phyloP scores from a whole-genome alignment of 1,139 yeast genomes.

The Spathaspora sp. region DNA sequence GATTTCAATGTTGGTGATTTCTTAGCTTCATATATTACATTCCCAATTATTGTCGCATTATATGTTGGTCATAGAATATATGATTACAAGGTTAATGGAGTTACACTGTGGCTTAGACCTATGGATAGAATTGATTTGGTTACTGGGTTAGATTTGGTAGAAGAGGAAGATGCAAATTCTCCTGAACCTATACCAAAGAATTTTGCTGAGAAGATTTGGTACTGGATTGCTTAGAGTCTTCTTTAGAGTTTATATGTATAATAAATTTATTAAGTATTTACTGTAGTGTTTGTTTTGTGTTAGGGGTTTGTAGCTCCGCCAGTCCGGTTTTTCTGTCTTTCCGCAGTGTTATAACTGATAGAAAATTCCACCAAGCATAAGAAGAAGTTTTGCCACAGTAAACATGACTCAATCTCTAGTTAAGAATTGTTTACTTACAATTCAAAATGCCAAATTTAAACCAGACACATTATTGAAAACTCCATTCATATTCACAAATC shows the following conservation, averaged over 20 bases:
- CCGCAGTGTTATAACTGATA: no score
- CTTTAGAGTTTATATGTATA: background rate
- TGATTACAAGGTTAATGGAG: slow-evolving; percentile 28
- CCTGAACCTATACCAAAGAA: slow-evolving; percentile 13
- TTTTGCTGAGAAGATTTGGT: slow-evolving; percentile 20
- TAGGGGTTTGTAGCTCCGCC: no score
- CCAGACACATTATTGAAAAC: slow-evolving; percentile 10
- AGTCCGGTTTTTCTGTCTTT: no score
- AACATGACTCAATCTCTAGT: background rate
- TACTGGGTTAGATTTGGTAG: slow-evolving; percentile 47
- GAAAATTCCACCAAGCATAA: no score
- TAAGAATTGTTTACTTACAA: slow-evolving; percentile 5
- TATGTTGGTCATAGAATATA: slow-evolving; percentile 44
- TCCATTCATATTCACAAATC: slow-evolving; percentile 18
- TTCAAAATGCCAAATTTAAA: slow-evolving; percentile 14
- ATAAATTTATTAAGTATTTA: no score
- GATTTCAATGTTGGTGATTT: slow-evolving; percentile 51
- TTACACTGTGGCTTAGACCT: slow-evolving; percentile 34
- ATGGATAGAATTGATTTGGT: slow-evolving; percentile 43
- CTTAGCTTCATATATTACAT: slow-evolving; percentile 60
- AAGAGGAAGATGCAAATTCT: slow-evolving; percentile 34
- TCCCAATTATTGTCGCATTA: slow-evolving; percentile 51
- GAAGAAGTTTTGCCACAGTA: no score
- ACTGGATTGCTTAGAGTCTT: slow-evolving; percentile 26
- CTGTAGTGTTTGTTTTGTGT: no score